Percentiles rank a stretch among this genome's conserved stretches.
Evolutionary conservation across 164 flowering plant species (phyloP).

Genomic region (Stephania yunnanensis): DNA sequence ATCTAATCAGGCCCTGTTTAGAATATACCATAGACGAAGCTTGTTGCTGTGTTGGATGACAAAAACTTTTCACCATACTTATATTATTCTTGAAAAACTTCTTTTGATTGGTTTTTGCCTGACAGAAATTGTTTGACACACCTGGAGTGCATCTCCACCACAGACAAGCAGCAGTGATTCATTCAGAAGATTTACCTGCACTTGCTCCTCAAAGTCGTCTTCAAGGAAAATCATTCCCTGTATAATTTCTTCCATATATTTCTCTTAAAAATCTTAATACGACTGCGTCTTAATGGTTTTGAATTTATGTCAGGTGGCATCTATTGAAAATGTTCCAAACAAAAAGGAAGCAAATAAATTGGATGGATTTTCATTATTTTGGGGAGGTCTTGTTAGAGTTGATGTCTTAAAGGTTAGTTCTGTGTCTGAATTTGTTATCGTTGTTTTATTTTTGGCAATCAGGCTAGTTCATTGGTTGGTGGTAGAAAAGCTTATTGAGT

Average conservation of each 20-base stretch:
- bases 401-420: constrained; percentile 67
- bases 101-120: constrained; percentile 1
- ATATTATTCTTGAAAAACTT: not conserved
- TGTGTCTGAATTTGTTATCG: not conserved
- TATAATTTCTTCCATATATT: constrained; percentile 23
- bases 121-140: constrained; percentile 85
- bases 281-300: constrained; percentile 3
- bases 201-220: constrained; percentile 97
- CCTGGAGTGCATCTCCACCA: constrained; percentile 99
- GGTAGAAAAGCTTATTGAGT: not conserved
- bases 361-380: constrained; percentile 73
- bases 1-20: not conserved
- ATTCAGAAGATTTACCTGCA: constrained; percentile 78
- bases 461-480: not conserved
- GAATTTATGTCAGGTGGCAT: constrained; percentile 22
- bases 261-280: not conserved
- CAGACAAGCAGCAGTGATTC: constrained; percentile 91
- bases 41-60: not conserved
- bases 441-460: not conserved
- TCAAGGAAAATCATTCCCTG: constrained; percentile 67
- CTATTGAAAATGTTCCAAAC: constrained; percentile 15
- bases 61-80: not conserved
- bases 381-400: constrained; percentile 96
- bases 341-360: constrained; percentile 35
- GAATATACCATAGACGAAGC: not conserved